Base-by-base conservation (phyloP, 2,329 filamentous ascomycete species). In the Macrophomina tecta region DNA sequence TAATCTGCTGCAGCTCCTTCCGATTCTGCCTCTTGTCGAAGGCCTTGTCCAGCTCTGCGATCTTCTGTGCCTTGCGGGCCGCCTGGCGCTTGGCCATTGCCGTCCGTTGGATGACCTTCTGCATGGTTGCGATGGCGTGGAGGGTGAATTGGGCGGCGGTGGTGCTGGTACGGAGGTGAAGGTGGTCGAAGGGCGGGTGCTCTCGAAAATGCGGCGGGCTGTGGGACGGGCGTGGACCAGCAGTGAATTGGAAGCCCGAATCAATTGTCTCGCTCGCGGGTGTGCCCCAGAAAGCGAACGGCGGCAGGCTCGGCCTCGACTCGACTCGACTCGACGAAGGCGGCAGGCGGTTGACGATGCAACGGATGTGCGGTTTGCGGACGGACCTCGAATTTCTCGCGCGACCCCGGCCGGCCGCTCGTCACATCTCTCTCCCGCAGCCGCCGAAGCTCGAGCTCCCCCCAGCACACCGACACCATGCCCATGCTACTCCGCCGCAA, bases 41-140 rank as follows among this genome's bases (percentile, higher is more conserved):
- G 53, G 73, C 69, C 51, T 72, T 73, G 67, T 72, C 72, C 49
- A 67, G 67, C 51, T 67, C 58, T n/a, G 46, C 48, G 34, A 45
- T 63, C n/a, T 64, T 67, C 30, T 45, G 28, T 66, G 72, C 74
- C 73, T 77, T 67, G 74, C 75, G 85, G 68, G 80, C 77, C 65
- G 84, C 86, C 80, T 90, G 88, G 77, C 86, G 87, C 80, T 90
- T 84, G 71, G 90, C 90, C 77, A 90, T 83, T 66, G 85, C 82
- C 65, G 89, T 88, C 72, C 89, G 87, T 73, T 87, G 87, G 69
- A 89, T 82, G 69, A 92, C 83, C 79, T 90, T 91, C 81, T 92
- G 88, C 91, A 69, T 69, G 53, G 66, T 64, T 56, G 45, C 30
- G 49, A 52, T 11, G 48, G 46, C 8, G 40, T 16, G 8, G 52